phyloP scores from a whole-genome alignment of 805 yeast species.

The Candida coleopterorum region DNA sequence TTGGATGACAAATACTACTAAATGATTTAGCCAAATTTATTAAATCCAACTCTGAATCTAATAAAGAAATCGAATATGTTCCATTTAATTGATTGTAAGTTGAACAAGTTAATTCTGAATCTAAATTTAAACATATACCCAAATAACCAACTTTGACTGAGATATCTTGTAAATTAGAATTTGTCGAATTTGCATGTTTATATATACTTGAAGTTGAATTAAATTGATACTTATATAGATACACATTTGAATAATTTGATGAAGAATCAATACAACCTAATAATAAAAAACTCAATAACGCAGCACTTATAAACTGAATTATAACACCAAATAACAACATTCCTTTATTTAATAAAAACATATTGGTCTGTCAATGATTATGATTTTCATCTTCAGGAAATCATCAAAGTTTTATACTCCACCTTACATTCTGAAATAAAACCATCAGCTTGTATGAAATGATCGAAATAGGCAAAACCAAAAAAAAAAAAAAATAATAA shows the following conservation, averaged over 20 bases:
- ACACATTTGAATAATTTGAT: constrained; percentile 44
- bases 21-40: constrained; percentile 44
- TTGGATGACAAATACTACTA: constrained; percentile 48
- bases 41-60: constrained; percentile 32
- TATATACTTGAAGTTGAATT: constrained; percentile 33
- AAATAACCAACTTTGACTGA: constrained; percentile 50
- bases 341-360: constrained; percentile 6
- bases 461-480: no score
- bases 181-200: constrained; percentile 3
- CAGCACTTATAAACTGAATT: constrained; percentile 43
- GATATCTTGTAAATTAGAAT: constrained; percentile 29
- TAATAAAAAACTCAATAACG: constrained; percentile 50
- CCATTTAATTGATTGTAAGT: constrained; percentile 20
- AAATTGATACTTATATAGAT: constrained; percentile 45
- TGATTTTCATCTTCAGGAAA: neutral
- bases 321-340: constrained; percentile 26
- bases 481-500: no score
- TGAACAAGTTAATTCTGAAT: constrained; percentile 32
- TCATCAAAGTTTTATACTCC: no score
- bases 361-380: no score
- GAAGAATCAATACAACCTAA: constrained; percentile 47
- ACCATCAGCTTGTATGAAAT: no score
- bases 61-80: constrained; percentile 3
- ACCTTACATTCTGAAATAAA: no score
- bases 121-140: constrained; percentile 48